phyloP scores from a whole-genome alignment of 2,329 filamentous ascomycete species.

The Colletotrichum coccodes region DNA sequence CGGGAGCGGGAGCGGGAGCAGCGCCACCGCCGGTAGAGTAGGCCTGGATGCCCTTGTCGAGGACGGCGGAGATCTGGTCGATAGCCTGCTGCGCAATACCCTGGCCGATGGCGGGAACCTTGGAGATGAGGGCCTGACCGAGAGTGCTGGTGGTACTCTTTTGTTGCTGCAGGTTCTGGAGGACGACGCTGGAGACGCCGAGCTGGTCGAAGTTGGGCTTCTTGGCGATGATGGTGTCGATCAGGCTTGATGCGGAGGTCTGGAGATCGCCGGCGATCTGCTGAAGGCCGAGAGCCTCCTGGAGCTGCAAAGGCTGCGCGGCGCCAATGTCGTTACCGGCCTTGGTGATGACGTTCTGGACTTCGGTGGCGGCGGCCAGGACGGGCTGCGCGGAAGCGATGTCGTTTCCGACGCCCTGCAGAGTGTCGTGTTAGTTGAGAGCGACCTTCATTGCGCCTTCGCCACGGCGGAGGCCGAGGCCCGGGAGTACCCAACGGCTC shows the following conservation, averaged over 20 bases:
- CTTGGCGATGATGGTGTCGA: conserved; percentile 36
- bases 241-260: conserved; percentile 33
- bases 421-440: neutral
- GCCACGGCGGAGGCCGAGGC: neutral
- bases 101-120: conserved; percentile 40
- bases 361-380: conserved; percentile 35
- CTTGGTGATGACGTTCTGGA: conserved; percentile 30
- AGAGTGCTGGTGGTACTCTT: conserved; percentile 33
- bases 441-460: neutral
- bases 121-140: conserved; percentile 37
- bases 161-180: conserved; percentile 36
- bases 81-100: conserved; percentile 39
- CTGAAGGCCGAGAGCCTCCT: conserved; percentile 37
- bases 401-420: conserved; percentile 51
- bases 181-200: conserved; percentile 37
- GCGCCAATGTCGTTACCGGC: conserved; percentile 39
- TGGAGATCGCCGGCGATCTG: conserved; percentile 34
- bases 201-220: conserved; percentile 40
- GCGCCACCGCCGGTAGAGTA: conserved; percentile 13
- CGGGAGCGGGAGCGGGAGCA: neutral
- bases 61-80: conserved; percentile 35
- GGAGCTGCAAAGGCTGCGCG: conserved; percentile 34
- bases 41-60: conserved; percentile 36
- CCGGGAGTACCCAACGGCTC: neutral
- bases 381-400: conserved; percentile 54